Evolutionary conservation across 208 protist genomes (phyloP).

Genomic region (Leishmania braziliensis): DNA sequence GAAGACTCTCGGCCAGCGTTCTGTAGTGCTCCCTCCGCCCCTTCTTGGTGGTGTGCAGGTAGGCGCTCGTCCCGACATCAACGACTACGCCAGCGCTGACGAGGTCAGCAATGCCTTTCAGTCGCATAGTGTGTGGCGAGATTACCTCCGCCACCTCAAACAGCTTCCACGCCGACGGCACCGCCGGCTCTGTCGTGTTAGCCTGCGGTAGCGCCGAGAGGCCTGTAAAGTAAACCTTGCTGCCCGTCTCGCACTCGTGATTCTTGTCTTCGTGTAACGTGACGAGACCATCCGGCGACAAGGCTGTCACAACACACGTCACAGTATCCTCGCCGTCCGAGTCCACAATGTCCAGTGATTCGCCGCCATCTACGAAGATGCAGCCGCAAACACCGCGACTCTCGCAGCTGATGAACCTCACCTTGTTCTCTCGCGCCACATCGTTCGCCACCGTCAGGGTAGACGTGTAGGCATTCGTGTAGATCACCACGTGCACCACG

Average conservation of each 20-base stretch:
- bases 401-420: constrained; percentile 87
- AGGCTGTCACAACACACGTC: constrained; percentile 76
- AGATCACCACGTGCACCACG: constrained; percentile 73
- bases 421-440: constrained; percentile 46
- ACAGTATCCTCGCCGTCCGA: constrained; percentile 84
- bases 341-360: constrained; percentile 70
- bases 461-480: constrained; percentile 68
- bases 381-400: constrained; percentile 75
- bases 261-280: constrained; percentile 86
- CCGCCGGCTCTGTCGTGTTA: constrained; percentile 41
- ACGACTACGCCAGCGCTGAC: constrained; percentile 20
- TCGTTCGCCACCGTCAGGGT: constrained; percentile 59
- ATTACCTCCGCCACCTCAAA: constrained; percentile 80
- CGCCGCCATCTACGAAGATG: constrained; percentile 88
- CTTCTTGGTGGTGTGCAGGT: constrained; percentile 93
- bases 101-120: constrained; percentile 46
- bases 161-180: constrained; percentile 40
- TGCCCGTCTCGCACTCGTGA: constrained; percentile 87
- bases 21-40: constrained; percentile 53
- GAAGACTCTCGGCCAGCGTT: constrained; percentile 56
- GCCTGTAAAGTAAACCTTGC: constrained; percentile 83
- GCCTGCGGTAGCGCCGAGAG: constrained; percentile 41
- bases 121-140: constrained; percentile 67
- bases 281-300: constrained; percentile 74
- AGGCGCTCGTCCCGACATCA: constrained; percentile 67